Percentiles rank a stretch among this genome's conserved stretches.
Conservation (phyloP, 306 rosid species). For the Sicyos baderoa region DNA sequence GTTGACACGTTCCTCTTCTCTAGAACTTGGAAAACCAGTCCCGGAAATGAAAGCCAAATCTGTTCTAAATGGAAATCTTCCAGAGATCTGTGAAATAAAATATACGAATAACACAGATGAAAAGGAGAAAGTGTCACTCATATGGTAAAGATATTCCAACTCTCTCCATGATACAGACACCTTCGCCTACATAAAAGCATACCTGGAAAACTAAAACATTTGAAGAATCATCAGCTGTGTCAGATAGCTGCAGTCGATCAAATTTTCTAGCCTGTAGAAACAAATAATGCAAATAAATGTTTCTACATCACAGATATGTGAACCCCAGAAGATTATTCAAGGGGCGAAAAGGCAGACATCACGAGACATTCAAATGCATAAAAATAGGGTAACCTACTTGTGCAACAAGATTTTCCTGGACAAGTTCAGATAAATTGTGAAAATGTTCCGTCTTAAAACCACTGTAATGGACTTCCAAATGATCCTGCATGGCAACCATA, state of each 20-base stretch:
- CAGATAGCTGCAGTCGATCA: slow-evolving; percentile 62
- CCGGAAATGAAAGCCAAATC: slow-evolving; percentile 72
- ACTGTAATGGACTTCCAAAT: slow-evolving; percentile 65
- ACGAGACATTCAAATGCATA: slow-evolving; percentile 6
- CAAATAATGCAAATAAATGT: slow-evolving; percentile 21
- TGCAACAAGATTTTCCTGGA: slow-evolving; percentile 57
- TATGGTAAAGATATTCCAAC: background rate
- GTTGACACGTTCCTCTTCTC: slow-evolving; percentile 27
- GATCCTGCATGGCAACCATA: slow-evolving; percentile 41
- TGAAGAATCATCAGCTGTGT: slow-evolving; percentile 54
- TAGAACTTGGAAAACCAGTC: slow-evolving; percentile 32
- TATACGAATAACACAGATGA: slow-evolving; percentile 11
- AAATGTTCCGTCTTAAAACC: slow-evolving; percentile 74
- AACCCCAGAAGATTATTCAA: background rate
- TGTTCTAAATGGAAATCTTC: slow-evolving; percentile 62
- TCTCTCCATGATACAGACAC: background rate
- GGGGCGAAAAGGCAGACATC: background rate
- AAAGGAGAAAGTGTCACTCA: slow-evolving; percentile 5
- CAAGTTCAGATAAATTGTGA: slow-evolving; percentile 91
- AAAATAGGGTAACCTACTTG: slow-evolving; percentile 41
- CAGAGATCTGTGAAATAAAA: slow-evolving; percentile 50
- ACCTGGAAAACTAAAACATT: slow-evolving; percentile 86
- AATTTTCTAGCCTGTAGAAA: slow-evolving; percentile 45
- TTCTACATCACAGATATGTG: background rate
- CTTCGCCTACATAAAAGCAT: slow-evolving; percentile 11